Evolutionary conservation across 345 rosid genomes (phyloP).

Genomic region (Luvunga scandens): DNA sequence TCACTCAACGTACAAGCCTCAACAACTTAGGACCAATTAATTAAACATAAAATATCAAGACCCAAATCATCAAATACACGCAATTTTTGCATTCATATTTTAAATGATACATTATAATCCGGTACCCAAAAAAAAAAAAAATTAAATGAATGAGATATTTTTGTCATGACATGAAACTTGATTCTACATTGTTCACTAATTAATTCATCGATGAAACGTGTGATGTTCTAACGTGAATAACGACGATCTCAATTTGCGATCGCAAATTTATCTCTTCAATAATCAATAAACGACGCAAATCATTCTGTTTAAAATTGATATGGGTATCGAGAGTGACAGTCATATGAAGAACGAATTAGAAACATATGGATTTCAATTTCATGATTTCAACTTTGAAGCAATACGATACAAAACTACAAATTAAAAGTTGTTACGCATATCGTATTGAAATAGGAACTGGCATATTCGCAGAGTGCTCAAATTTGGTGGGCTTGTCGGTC

Average conservation of each 20-base stretch:
- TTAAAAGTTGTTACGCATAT: too few species aligned
- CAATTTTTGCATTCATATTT: not conserved
- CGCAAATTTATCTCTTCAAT: too few species aligned
- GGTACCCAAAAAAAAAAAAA: not conserved
- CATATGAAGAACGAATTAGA: too few species aligned
- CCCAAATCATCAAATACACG: not conserved
- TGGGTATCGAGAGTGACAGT: too few species aligned
- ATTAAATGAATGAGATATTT: not conserved
- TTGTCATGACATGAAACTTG: not conserved
- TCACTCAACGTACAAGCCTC: not conserved
- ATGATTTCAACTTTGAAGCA: too few species aligned
- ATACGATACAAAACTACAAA: too few species aligned
- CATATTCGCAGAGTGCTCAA: too few species aligned
- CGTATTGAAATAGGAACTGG: too few species aligned
- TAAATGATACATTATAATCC: not conserved
- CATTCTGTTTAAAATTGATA: too few species aligned
- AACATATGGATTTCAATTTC: too few species aligned
- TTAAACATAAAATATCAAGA: not conserved
- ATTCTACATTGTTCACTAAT: not conserved
- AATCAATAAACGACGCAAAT: too few species aligned
- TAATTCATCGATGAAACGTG: not conserved
- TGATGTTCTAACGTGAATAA: not conserved
- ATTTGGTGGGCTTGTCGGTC: too few species aligned
- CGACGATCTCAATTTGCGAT: not conserved
- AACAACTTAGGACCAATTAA: not conserved